Conservation (phyloP, 208 protist genomes). For the Trypanosoma conorhini region DNA sequence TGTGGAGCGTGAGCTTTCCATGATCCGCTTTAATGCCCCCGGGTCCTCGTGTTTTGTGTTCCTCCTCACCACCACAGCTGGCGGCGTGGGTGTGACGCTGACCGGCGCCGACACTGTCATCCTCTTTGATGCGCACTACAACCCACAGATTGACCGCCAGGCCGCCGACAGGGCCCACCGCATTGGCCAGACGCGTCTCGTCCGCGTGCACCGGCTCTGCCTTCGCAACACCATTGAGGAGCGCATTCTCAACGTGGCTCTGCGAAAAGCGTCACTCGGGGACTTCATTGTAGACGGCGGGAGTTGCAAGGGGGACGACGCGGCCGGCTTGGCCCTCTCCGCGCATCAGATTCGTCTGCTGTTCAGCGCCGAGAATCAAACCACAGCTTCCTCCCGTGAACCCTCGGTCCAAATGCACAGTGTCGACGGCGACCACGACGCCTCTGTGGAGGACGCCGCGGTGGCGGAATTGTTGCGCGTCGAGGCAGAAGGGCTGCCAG, state of each 20-base stretch:
- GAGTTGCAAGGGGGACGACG: conserved; percentile 26
- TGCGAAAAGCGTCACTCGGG: conserved; percentile 93
- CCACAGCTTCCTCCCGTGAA: background rate
- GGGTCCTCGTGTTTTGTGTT: conserved; percentile 95
- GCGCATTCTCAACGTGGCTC: conserved; percentile 93
- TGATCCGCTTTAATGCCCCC: conserved; percentile 93
- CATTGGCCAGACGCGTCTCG: conserved; percentile 95
- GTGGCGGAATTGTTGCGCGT: conserved; percentile 52
- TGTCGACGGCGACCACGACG: conserved; percentile 1
- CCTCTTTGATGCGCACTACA: conserved; percentile 98
- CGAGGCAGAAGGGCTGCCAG: conserved; percentile 39
- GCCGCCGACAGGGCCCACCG: conserved; percentile 94
- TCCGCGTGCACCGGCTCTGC: conserved; percentile 96
- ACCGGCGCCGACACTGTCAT: conserved; percentile 96
- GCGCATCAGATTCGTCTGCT: conserved; percentile 58
- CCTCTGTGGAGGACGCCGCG: conserved; percentile 40
- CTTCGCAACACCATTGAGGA: conserved; percentile 95
- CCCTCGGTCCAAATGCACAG: background rate
- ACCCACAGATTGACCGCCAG: conserved; percentile 98
- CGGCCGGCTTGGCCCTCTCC: conserved; percentile 22
- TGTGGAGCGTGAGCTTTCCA: conserved; percentile 89
- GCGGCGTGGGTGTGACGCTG: conserved; percentile 98
- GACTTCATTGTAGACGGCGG: conserved; percentile 91
- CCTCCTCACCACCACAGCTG: conserved; percentile 96
- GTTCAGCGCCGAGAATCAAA: conserved; percentile 26